Percentiles rank a stretch among this genome's conserved stretches.
Conservation (phyloP, 2,329 filamentous ascomycete species). For the Pleoardoris graminearum region DNA sequence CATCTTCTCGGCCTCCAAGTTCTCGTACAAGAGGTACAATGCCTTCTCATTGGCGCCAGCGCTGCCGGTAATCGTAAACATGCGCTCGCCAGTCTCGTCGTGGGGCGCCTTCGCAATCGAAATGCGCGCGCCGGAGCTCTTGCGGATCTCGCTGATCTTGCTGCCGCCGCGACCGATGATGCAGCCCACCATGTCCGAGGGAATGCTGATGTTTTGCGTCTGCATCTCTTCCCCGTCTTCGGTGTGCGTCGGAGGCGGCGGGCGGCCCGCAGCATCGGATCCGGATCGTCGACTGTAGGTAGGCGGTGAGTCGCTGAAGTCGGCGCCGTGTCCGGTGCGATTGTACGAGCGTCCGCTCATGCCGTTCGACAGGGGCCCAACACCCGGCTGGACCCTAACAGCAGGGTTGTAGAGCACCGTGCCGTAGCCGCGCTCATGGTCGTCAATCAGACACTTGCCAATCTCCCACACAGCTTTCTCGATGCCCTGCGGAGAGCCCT, state of each 20-base stretch:
- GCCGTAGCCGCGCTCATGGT: constrained; percentile 95
- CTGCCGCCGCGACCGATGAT: constrained; percentile 94
- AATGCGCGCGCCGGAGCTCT: constrained; percentile 93
- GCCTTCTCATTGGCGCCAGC: constrained; percentile 93
- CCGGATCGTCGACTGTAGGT: constrained; percentile 78
- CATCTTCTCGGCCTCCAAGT: constrained; percentile 98
- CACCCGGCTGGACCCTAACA: constrained; percentile 75
- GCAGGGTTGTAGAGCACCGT: constrained; percentile 98
- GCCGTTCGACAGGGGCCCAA: constrained; percentile 56
- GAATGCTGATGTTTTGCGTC: constrained; percentile 99
- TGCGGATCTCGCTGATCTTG: constrained; percentile 99
- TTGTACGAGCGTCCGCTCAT: constrained; percentile 69
- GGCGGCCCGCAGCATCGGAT: constrained; percentile 77
- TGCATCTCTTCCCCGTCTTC: constrained; percentile 98
- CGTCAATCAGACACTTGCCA: constrained; percentile 95
- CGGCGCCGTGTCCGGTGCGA: constrained; percentile 92
- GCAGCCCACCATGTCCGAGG: constrained; percentile 98
- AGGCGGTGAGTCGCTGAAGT: constrained; percentile 84
- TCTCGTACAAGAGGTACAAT: constrained; percentile 95
- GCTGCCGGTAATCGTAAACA: constrained; percentile 99
- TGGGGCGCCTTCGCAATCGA: constrained; percentile 97
- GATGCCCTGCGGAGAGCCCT: constrained; percentile 91
- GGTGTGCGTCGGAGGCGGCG: constrained; percentile 78
- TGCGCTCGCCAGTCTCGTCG: constrained; percentile 95
- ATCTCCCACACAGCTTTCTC: constrained; percentile 98